Evolutionary conservation across 805 yeast species (phyloP), one percentile per base, ranked within the genome.

Genomic region (Suhomyces kilbournensis): DNA sequence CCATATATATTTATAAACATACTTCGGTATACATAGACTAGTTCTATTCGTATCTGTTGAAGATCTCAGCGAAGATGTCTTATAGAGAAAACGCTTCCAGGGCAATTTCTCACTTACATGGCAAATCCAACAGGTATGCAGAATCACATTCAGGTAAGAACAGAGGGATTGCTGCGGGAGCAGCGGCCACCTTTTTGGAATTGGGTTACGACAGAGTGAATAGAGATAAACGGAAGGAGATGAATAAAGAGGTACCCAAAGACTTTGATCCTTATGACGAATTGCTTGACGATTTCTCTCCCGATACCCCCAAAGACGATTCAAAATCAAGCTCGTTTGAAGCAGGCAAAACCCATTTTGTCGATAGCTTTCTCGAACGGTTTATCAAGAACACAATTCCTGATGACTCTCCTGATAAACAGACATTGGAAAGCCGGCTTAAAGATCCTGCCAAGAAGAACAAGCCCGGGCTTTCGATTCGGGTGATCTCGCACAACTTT

Each of bases 321-420:
- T 12, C 38, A 4, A 17, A 30, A 14, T 28, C 35, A 14, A 23
- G 45, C 10, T 23, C 45, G 15, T 42, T 20, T 23, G 45, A 42
- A 20, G 28, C 19, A n/a, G 14, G 42, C 4, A 19, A 22, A 12
- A 15, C 51, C 17, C 88, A 83, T 60, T 85, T 85, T 60, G 70
- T 82, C 51, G 91, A 85, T 61, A 69, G 75, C 28, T 68, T 85
- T 47, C 68, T 85, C 52, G 86, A 82, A 56, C 76, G 75, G 57
- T 59, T 85, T 47, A 61, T 85, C 12, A 66, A 74, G n/a, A 76
- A 76, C 54, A 71, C 83, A 1, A 64, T 83, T 15, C 80, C 82
- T 3, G 74, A 68, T n/a, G 76, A 73, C 15, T 38, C 42, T 15
- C 79, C 81, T 4, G 86, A 79, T 26, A 72, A 77, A 46, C 77